phyloP scores from a whole-genome alignment of 1,139 yeast species.

The Taphrina sp. region DNA sequence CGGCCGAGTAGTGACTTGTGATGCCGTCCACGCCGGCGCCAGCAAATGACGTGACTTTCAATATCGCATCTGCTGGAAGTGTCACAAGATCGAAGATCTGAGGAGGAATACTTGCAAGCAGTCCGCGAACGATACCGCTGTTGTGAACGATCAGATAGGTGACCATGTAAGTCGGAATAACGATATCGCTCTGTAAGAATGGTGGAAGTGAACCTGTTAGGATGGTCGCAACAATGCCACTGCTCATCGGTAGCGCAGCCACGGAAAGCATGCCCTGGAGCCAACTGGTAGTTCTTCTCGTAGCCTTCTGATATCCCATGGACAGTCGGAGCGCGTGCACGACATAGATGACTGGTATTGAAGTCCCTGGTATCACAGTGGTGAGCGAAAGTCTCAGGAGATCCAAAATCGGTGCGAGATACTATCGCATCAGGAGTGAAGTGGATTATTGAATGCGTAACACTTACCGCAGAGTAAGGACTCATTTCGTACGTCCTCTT shows the following conservation, averaged over 20 bases:
- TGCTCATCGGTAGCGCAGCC: slow-evolving; percentile 27
- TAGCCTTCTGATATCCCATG: slow-evolving; percentile 13
- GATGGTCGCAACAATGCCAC: slow-evolving; percentile 25
- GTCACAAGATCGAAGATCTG: slow-evolving; percentile 18
- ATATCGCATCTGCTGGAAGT: slow-evolving; percentile 19
- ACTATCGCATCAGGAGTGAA: not conserved
- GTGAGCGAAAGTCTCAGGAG: slow-evolving; percentile 7
- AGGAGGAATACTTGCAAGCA: slow-evolving; percentile 6
- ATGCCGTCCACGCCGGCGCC: slow-evolving; percentile 26
- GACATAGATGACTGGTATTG: slow-evolving; percentile 22
- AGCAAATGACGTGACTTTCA: slow-evolving; percentile 11
- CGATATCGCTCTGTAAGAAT: slow-evolving; percentile 21
- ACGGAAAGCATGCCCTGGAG: slow-evolving; percentile 26
- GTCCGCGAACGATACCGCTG: slow-evolving; percentile 5
- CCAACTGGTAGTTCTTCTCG: slow-evolving; percentile 13
- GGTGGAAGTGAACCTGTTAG: slow-evolving; percentile 27
- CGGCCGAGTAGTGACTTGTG: slow-evolving; percentile 16
- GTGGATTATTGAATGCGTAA: too few species aligned
- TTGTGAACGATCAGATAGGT: slow-evolving; percentile 17
- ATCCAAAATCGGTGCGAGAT: slow-evolving; percentile 6
- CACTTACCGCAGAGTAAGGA: slow-evolving; percentile 14
- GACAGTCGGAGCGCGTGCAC: slow-evolving; percentile 26
- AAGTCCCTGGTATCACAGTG: slow-evolving; percentile 15
- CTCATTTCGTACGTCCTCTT: slow-evolving; percentile 6
- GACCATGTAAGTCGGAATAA: slow-evolving; percentile 26